Percentiles rank a stretch among this genome's conserved stretches.
These are phyloP conservation scores for Candida michaelii DNA, from an alignment of 805 yeast species.

Conservation along the genomic window DNA sequence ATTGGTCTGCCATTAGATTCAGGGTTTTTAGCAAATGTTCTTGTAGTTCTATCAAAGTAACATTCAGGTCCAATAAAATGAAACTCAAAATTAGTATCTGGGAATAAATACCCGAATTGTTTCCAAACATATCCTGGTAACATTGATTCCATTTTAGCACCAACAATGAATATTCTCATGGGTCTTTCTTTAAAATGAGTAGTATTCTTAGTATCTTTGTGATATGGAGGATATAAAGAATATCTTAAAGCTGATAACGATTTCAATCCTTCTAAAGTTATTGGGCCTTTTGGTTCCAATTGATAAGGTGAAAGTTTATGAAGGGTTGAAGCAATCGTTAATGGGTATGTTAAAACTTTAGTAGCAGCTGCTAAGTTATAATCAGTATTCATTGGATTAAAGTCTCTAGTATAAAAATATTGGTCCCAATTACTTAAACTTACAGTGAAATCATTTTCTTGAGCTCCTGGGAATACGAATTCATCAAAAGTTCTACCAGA, in stretches of 20 bases:
- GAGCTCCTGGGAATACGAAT: constrained; percentile 85
- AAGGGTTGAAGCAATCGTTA: constrained; percentile 80
- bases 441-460: constrained; percentile 70
- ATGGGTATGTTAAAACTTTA: constrained; percentile 89
- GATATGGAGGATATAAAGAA: constrained; percentile 70
- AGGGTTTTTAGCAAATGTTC: constrained; percentile 55
- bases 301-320: constrained; percentile 86
- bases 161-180: constrained; percentile 82
- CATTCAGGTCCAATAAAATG: constrained; percentile 96
- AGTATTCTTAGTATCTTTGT: constrained; percentile 45
- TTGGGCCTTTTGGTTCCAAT: constrained; percentile 79
- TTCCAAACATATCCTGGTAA: constrained; percentile 95
- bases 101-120: constrained; percentile 83
- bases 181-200: constrained; percentile 79
- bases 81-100: constrained; percentile 76
- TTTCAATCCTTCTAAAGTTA: constrained; percentile 89
- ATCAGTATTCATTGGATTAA: constrained; percentile 95
- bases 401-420: constrained; percentile 87
- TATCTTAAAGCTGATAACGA: constrained; percentile 91
- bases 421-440: constrained; percentile 90
- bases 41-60: constrained; percentile 66
- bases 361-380: constrained; percentile 94
- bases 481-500: constrained; percentile 94
- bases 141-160: constrained; percentile 91
- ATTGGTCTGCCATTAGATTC: constrained; percentile 60